These are phyloP conservation scores for Ustilago trichophora DNA, from an alignment of 1,284 basidiomycete species.

Conservation along the genomic window DNA sequence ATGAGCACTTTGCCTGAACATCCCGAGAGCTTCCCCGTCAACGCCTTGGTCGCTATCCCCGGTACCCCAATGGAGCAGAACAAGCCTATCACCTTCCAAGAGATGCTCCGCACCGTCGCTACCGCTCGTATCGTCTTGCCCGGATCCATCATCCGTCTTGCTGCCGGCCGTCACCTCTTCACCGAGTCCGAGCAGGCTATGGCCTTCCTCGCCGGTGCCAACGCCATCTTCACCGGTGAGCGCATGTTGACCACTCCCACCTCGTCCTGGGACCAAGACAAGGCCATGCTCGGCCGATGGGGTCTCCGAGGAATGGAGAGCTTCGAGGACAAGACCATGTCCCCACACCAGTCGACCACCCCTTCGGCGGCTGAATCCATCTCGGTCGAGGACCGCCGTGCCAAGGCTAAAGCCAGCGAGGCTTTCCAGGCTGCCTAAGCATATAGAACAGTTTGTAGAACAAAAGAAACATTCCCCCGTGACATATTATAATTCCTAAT, in stretches of 20 bases:
- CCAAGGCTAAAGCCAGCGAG: slow-evolving; percentile 39
- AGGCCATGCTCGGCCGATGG: slow-evolving; percentile 91
- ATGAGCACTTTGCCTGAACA: slow-evolving; percentile 89
- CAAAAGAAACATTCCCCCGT: no score
- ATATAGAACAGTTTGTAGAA: no score
- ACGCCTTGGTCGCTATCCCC: slow-evolving; percentile 79
- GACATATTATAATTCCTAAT: no score
- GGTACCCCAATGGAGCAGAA: slow-evolving; percentile 73
- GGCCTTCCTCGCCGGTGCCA: slow-evolving; percentile 98
- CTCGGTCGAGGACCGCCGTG: slow-evolving; percentile 30
- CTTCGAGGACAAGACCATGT: slow-evolving; percentile 68
- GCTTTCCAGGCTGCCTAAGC: slow-evolving; percentile 36
- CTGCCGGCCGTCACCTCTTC: slow-evolving; percentile 90
- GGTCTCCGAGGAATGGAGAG: slow-evolving; percentile 89
- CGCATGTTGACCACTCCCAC: slow-evolving; percentile 95
- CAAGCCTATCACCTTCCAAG: slow-evolving; percentile 73
- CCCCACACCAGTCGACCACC: slow-evolving; percentile 33
- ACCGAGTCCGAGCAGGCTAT: slow-evolving; percentile 92
- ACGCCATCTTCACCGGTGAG: slow-evolving; percentile 97
- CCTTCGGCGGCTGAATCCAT: slow-evolving; percentile 18
- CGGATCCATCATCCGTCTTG: slow-evolving; percentile 88
- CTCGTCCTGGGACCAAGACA: slow-evolving; percentile 76
- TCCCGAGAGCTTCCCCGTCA: slow-evolving; percentile 97
- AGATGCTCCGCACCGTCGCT: slow-evolving; percentile 89
- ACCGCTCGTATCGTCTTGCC: slow-evolving; percentile 93